Evolutionary conservation across 1,284 basidiomycete genomes (phyloP).

Genomic region (Dichomitus squalens): DNA sequence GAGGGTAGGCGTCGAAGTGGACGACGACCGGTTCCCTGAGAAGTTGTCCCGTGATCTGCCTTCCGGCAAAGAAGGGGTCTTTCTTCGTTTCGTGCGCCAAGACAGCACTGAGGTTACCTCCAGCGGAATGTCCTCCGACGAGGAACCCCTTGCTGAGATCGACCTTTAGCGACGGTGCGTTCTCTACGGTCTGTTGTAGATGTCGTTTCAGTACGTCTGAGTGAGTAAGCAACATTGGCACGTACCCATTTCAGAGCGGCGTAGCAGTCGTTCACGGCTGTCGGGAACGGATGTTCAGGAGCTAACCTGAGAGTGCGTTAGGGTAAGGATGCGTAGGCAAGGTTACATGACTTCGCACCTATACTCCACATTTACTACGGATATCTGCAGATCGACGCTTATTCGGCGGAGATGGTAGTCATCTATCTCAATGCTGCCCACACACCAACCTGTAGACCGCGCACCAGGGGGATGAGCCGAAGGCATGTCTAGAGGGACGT

Average conservation of each 20-base stretch:
- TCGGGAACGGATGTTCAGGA: neutral
- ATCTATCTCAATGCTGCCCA: neutral
- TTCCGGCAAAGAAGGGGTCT: conserved; percentile 24
- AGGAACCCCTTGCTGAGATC: conserved; percentile 18
- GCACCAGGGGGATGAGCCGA: neutral
- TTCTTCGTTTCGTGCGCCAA: conserved; percentile 24
- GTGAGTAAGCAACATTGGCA: neutral
- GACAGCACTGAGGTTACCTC: conserved; percentile 24
- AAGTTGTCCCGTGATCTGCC: conserved; percentile 15
- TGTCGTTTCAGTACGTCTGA: neutral
- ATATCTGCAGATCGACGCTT: conserved; percentile 4
- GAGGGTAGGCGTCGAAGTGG: no score
- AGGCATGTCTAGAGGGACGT: neutral
- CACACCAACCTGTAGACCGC: neutral
- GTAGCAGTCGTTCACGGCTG: neutral
- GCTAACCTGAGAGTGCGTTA: no score
- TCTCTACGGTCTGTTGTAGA: neutral
- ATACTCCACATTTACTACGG: neutral
- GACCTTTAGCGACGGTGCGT: neutral
- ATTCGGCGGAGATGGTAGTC: conserved; percentile 4
- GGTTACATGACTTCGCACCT: neutral
- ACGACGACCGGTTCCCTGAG: conserved; percentile 1
- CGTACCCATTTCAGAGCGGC: neutral
- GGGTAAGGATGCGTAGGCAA: no score
- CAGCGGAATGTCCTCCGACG: conserved; percentile 30